phyloP scores from a whole-genome alignment of 2,329 filamentous ascomycete species.

The Penicillium vulpinum region DNA sequence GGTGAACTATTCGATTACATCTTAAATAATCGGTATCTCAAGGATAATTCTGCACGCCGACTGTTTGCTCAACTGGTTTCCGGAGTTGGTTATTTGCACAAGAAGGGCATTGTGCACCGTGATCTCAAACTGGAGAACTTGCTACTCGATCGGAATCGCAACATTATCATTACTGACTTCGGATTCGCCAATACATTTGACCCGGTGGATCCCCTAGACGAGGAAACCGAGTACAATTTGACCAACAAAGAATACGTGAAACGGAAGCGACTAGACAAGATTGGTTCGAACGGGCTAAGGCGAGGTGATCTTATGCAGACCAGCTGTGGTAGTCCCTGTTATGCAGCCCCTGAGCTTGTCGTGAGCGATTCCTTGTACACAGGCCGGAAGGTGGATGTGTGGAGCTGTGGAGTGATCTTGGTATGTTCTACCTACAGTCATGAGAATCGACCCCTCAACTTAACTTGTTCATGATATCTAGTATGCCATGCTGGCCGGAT shows the following conservation, averaged over 20 bases:
- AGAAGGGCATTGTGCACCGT: slow-evolving; percentile 96
- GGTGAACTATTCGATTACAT: slow-evolving; percentile 99
- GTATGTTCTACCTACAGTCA: slow-evolving; percentile 54
- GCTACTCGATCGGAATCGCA: slow-evolving; percentile 90
- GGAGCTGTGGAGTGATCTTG: slow-evolving; percentile 98
- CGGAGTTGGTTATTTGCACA: slow-evolving; percentile 95
- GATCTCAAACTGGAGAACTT: slow-evolving; percentile 97
- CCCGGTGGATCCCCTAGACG: slow-evolving; percentile 78
- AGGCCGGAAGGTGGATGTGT: slow-evolving; percentile 95
- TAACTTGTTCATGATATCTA: slow-evolving; percentile 40
- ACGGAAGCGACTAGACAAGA: slow-evolving; percentile 76
- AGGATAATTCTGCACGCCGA: slow-evolving; percentile 85
- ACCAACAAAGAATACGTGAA: slow-evolving; percentile 87
- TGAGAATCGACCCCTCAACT: neutral
- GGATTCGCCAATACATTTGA: slow-evolving; percentile 98
- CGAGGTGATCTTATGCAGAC: slow-evolving; percentile 98
- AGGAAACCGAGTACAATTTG: slow-evolving; percentile 86
- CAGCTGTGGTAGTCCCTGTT: slow-evolving; percentile 96
- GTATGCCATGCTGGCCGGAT: slow-evolving; percentile 98
- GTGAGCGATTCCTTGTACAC: slow-evolving; percentile 98
- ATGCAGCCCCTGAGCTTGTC: slow-evolving; percentile 93
- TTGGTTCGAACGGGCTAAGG: slow-evolving; percentile 71
- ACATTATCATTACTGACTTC: slow-evolving; percentile 99
- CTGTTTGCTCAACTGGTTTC: slow-evolving; percentile 95
- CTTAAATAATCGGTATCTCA: slow-evolving; percentile 91